Evolutionary conservation across 176 grass and related monocot genomes (phyloP).

Genomic region (Stipa capillata): DNA sequence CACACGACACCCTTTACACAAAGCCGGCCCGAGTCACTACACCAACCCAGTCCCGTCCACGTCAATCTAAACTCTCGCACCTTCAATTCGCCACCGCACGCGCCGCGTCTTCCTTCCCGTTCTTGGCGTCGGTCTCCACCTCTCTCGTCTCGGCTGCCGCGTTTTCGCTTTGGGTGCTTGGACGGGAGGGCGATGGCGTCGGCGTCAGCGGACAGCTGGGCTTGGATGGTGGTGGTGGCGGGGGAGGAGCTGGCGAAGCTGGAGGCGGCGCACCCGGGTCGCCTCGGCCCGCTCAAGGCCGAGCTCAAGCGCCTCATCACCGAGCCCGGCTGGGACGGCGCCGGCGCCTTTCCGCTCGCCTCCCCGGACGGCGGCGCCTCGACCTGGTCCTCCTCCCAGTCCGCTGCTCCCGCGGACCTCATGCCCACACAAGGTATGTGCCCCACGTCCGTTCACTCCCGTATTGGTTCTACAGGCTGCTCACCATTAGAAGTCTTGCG

Average conservation of each 20-base stretch:
- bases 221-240: slow-evolving; percentile 66
- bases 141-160: background rate
- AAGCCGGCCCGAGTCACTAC: too few species aligned
- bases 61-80: background rate
- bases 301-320: slow-evolving; percentile 67
- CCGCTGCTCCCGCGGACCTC: background rate
- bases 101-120: background rate
- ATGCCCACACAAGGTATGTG: slow-evolving; percentile 13
- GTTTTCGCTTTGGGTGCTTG: background rate
- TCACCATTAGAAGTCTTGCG: background rate
- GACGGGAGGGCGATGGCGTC: background rate
- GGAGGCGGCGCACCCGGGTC: slow-evolving; percentile 61
- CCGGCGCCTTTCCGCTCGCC: background rate
- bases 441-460: background rate
- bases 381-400: background rate
- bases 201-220: slow-evolving; percentile 25
- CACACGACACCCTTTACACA: too few species aligned
- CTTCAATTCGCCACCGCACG: background rate
- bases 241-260: slow-evolving; percentile 68
- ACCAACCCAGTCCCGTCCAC: too few species aligned
- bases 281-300: slow-evolving; percentile 62
- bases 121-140: background rate
- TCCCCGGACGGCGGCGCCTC: background rate
- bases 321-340: slow-evolving; percentile 27
- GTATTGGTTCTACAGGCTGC: background rate